Base-by-base conservation (phyloP, 2,329 filamentous ascomycete genomes). In the Ceratocystis lukuohia region DNA sequence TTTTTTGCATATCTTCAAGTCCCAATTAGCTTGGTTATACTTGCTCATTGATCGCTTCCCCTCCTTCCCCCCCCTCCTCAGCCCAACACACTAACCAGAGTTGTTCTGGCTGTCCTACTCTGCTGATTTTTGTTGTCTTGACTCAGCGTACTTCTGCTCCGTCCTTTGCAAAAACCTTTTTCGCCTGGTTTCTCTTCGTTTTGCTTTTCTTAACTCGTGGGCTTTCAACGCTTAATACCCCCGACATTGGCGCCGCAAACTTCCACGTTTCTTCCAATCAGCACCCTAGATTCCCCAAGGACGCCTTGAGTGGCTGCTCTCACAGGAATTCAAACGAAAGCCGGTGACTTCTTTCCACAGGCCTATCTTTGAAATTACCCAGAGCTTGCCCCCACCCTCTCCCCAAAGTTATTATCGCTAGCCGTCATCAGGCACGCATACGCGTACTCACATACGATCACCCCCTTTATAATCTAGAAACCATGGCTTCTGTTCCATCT, bases 231-330 rank as follows among this genome's bases (percentile, higher is more conserved):
- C 56, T 7, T n/a, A 20, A 22, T 37, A 59, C 56, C 22, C 20
- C 20, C 28, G 56, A 37, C 17, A 59, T n/a, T 59, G 37, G 3
- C 22, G 56, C 56, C 33, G 28, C 30, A 59, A 20, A 33, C 56
- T 17, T 59, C 56, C 28, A 20, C 56, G 15, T 25, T 30, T 30
- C 44, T 65, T 45, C 50, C 17, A 25, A 48, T 50, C 64, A 59
- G 15, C 17, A 25, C 28, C 56, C 17, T 30, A 62, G n/a, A 46
- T 44, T 45, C 62, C 46, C 65, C 48, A 56, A 65, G 65, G 66
- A 68, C 66, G 64, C 66, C 66, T 68, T 68, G 57, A 68, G 66
- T 68, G 66, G 66, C 61, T 65, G 63, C 59, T 68, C 66, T 68
- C 65, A 15, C 44, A 59, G 41, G 64, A 48, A 59, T 59, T 30